Conservation (phyloP, 2,329 filamentous ascomycete genomes). For the Fusarium xyrophilum region DNA sequence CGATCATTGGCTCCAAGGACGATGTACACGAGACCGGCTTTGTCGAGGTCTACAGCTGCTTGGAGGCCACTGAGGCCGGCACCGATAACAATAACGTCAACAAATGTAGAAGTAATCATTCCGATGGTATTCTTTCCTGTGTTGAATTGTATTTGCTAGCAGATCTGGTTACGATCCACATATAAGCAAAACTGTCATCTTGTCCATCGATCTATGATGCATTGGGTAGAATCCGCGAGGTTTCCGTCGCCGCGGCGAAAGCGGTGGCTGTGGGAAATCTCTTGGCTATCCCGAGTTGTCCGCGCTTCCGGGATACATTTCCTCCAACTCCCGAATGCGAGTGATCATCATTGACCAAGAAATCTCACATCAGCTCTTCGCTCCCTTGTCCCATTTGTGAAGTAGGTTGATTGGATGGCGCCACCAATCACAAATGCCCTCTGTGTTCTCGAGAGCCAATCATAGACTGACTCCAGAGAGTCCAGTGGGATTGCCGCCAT, state of each 20-base stretch:
- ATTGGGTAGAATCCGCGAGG: background rate
- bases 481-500: too few species aligned
- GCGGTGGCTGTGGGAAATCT: background rate
- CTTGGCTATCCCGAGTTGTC: background rate
- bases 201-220: background rate
- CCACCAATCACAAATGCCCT: too few species aligned
- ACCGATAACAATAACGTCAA: background rate
- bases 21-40: constrained; percentile 46
- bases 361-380: background rate
- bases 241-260: rapidly evolving
- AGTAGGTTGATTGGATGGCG: too few species aligned
- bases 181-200: background rate
- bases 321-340: background rate
- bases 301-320: background rate
- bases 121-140: rapidly evolving
- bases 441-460: too few species aligned
- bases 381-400: background rate
- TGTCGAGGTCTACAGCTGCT: constrained; percentile 43
- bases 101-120: background rate
- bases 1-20: constrained; percentile 56
- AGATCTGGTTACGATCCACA: background rate
- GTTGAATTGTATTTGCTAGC: rapidly evolving
- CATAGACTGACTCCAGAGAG: too few species aligned
- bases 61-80: constrained; percentile 44
- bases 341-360: background rate